phyloP scores from a whole-genome alignment of 1,284 basidiomycete genomes.

The Porogramme epimiltina region DNA sequence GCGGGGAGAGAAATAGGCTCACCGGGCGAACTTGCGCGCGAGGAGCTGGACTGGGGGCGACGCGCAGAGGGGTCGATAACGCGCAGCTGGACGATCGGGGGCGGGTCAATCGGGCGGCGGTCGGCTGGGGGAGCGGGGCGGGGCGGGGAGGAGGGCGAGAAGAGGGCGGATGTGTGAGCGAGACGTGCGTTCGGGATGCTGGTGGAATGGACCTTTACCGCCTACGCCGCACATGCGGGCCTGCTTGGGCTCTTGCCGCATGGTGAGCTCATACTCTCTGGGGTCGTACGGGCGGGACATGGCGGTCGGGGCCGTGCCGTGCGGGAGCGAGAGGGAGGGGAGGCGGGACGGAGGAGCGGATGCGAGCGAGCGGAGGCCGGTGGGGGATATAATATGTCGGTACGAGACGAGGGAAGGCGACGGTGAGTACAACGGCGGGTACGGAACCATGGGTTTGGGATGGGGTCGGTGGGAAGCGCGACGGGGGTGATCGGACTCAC shows the following conservation, averaged over 20 bases:
- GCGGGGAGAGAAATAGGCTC: conserved; percentile 7
- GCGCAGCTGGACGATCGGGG: conserved; percentile 93
- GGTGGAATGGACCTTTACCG: conserved; percentile 62
- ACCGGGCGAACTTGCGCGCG: conserved; percentile 34
- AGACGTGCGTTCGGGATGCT: background rate
- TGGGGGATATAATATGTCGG: conserved; percentile 20
- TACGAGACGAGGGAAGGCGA: conserved; percentile 15
- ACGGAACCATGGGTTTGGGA: conserved; percentile 23
- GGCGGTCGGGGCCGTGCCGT: conserved; percentile 1
- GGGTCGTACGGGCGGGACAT: conserved; percentile 31
- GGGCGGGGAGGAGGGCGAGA: conserved; percentile 5
- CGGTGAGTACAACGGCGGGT: conserved; percentile 21
- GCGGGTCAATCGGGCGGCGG: conserved; percentile 92
- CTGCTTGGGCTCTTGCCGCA: conserved; percentile 88
- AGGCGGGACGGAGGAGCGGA: background rate
- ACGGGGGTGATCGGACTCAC: conserved; percentile 28
- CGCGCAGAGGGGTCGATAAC: conserved; percentile 74
- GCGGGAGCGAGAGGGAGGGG: conserved; percentile 12
- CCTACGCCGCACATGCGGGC: conserved; percentile 93
- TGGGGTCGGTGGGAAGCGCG: conserved; percentile 21
- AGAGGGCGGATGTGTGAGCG: conserved; percentile 12
- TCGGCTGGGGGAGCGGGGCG: conserved; percentile 58
- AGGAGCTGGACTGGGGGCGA: conserved; percentile 24
- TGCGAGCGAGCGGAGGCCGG: conserved; percentile 6
- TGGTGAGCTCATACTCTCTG: conserved; percentile 82